Evolutionary conservation across 2,329 filamentous ascomycete species (phyloP), one percentile per base, ranked within the genome.

Genomic region (Xylaria sp.): DNA sequence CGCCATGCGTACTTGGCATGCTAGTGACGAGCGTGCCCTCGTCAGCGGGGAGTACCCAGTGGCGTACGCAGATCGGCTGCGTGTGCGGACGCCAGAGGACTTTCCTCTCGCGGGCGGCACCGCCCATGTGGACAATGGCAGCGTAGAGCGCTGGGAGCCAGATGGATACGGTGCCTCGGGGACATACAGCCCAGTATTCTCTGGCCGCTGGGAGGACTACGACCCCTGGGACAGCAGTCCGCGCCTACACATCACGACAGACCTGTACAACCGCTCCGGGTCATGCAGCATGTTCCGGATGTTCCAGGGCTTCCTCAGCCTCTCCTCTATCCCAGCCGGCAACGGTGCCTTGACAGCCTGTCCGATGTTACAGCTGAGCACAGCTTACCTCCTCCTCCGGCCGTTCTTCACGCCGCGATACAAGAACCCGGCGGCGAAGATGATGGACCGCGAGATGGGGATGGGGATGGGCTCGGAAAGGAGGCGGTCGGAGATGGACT

Each of bases 261-360:
- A 97, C 79, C 80, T 94, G n/a, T 95, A 97, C 78, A 87, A 93
- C 63, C 92, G 94, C 1, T 87, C 93, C 0, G 94, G 94, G 0
- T 89, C 92, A 0, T 97, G 94, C 81, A 91, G 87, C 66, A 93
- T 94, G 84, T 94, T 97, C 81, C 87, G 94, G 28, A 92, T 94
- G 86, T 95, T 93, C 80, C 94, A 97, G 81, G 94, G 93, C n/a
- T 97, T 94, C 94, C 81, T 97, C 63, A 87, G 87, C 64, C 90
- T 97, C 84, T 93, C 90, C 58, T 81, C 84, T n/a, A 90, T 89
- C 0, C 88, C 86, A 0, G 92, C 93, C 0, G 85, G 86, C 6
- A 89, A 94, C 81, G 94, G 94, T 0, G 94, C 94, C 0, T 81
- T 97, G 63, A 85, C 92, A 41, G 91, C 97, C 0, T 94, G 94